phyloP scores from a whole-genome alignment of 2,329 filamentous ascomycete genomes.

The Fusarium fujikuroi region DNA sequence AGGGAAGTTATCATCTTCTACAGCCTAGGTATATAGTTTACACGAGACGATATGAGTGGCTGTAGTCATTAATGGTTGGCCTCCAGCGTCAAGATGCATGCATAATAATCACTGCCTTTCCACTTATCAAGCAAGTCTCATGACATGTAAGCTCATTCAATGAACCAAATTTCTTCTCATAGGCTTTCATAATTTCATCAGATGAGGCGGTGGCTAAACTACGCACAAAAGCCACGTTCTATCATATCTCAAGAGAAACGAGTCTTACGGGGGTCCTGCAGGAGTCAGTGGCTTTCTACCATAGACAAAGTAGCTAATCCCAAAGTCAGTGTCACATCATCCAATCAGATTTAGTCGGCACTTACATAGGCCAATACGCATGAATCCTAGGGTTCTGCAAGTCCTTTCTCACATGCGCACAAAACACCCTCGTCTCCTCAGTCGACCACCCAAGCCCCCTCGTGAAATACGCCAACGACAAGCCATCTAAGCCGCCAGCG shows the following conservation, averaged over 20 bases:
- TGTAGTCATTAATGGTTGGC: background rate
- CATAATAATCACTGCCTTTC: too few species aligned
- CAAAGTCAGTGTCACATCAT: background rate
- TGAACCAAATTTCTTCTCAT: fast-evolving
- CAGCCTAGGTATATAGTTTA: too few species aligned
- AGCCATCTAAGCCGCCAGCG: conserved; percentile 36
- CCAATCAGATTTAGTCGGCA: fast-evolving
- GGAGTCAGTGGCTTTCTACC: background rate
- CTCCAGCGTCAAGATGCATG: too few species aligned
- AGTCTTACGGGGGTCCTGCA: background rate
- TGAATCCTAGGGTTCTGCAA: conserved; percentile 17
- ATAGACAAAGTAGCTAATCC: background rate
- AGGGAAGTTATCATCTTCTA: too few species aligned
- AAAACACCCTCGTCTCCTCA: conserved; percentile 17
- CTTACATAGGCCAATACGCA: conserved; percentile 33
- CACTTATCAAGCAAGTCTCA: too few species aligned
- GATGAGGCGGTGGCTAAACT: too few species aligned
- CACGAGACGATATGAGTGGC: too few species aligned
- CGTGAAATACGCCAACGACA: conserved; percentile 45
- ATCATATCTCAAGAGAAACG: too few species aligned
- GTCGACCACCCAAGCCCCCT: conserved; percentile 25
- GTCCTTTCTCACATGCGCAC: conserved; percentile 20
- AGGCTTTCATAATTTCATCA: background rate
- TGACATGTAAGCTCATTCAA: background rate
- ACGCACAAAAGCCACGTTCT: too few species aligned